Conservation (phyloP, 2,329 filamentous ascomycete genomes). For the Parafenestella ontariensis region DNA sequence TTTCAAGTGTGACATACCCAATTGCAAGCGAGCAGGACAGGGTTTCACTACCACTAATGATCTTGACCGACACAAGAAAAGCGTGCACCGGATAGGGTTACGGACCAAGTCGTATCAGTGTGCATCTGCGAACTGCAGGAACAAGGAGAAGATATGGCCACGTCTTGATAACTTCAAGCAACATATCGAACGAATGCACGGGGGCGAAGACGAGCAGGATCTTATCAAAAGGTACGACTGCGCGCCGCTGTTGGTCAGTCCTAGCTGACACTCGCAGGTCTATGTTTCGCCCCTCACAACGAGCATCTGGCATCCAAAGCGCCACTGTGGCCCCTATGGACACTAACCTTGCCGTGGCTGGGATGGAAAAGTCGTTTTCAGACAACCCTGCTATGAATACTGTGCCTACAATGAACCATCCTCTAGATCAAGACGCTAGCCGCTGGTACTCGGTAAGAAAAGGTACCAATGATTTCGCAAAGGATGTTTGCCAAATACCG, state of each 20-base stretch:
- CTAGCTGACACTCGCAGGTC: slow-evolving; percentile 37
- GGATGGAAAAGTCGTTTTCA: slow-evolving; percentile 33
- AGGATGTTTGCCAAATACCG: background rate
- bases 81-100: slow-evolving; percentile 66
- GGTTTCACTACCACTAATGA: slow-evolving; percentile 86
- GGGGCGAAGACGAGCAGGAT: slow-evolving; percentile 51
- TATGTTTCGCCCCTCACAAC: slow-evolving; percentile 12
- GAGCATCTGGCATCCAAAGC: slow-evolving; percentile 7
- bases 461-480: background rate
- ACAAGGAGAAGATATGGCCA: slow-evolving; percentile 75
- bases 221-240: slow-evolving; percentile 56
- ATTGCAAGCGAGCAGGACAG: slow-evolving; percentile 63
- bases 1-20: slow-evolving; percentile 64
- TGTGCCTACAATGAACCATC: slow-evolving; percentile 29
- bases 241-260: background rate
- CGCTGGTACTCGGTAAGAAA: slow-evolving; percentile 25
- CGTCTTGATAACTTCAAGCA: slow-evolving; percentile 86
- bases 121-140: slow-evolving; percentile 62
- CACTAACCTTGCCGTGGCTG: slow-evolving; percentile 33
- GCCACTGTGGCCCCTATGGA: slow-evolving; percentile 36
- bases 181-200: slow-evolving; percentile 76
- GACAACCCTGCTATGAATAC: slow-evolving; percentile 24
- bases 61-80: slow-evolving; percentile 77
- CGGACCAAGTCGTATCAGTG: slow-evolving; percentile 63
- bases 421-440: slow-evolving; percentile 26